Evolutionary conservation across 345 rosid species (phyloP).

Genomic region (Salix purpurea): DNA sequence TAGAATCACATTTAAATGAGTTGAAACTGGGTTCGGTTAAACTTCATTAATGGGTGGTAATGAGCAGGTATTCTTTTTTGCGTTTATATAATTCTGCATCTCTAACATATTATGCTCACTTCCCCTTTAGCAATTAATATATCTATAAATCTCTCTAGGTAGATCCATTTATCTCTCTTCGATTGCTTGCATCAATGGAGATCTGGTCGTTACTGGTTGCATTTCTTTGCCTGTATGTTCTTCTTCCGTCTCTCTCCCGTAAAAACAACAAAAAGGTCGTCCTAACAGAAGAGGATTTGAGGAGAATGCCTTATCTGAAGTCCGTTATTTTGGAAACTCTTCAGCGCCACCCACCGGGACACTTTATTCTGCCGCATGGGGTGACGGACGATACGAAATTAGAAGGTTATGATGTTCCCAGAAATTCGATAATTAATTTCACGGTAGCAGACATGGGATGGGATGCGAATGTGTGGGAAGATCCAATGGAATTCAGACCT

Average conservation of each 20-base stretch:
- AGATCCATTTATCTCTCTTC: not conserved
- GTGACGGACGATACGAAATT: slow-evolving; percentile 8
- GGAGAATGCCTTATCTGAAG: slow-evolving; percentile 12
- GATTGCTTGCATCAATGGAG: not conserved
- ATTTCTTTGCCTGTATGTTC: not conserved
- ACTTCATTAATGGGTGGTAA: too few species aligned
- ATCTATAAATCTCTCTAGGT: not conserved
- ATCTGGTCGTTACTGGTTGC: not conserved
- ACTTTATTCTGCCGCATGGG: slow-evolving; percentile 15
- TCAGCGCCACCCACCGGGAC: slow-evolving; percentile 12
- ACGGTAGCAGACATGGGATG: slow-evolving; percentile 18
- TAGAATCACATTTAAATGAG: not conserved
- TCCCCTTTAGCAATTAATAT: not conserved
- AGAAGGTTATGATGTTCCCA: slow-evolving; percentile 9
- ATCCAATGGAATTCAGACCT: slow-evolving; percentile 16
- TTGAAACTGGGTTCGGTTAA: not conserved
- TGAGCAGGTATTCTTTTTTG: not conserved
- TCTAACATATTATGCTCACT: not conserved
- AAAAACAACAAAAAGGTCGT: not conserved
- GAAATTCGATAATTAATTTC: slow-evolving; percentile 10
- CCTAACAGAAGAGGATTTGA: slow-evolving; percentile 3
- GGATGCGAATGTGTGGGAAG: slow-evolving; percentile 23
- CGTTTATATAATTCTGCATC: not conserved
- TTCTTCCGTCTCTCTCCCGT: not conserved
- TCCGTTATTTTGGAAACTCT: slow-evolving; percentile 10